Percentiles rank a stretch among this genome's conserved stretches.
Evolutionary conservation across 257 asterid species (phyloP).

Genomic region (Catharanthus roseus): DNA sequence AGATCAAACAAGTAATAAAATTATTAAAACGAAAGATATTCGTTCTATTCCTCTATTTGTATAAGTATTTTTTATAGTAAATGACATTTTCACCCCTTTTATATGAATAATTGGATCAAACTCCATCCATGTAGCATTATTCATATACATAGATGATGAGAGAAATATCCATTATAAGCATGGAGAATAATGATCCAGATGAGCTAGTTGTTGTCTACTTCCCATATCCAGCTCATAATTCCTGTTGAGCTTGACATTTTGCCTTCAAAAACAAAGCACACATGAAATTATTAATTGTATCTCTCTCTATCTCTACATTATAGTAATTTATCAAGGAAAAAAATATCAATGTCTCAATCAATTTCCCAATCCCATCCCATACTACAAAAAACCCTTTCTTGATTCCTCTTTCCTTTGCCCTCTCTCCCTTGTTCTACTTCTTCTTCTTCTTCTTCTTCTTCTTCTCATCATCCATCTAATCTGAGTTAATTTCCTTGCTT

Average conservation of each 20-base stretch:
- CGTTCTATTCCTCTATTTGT: no score
- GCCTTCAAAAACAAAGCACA: slow-evolving; percentile 45
- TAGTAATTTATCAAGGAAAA: slow-evolving; percentile 10
- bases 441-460: no score
- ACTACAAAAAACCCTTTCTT: slow-evolving; percentile 32
- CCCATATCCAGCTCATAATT: slow-evolving; percentile 48
- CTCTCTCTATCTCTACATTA: slow-evolving; percentile 19
- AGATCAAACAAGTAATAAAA: no score
- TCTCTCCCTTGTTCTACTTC: neutral
- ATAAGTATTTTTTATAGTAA: no score
- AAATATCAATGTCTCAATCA: slow-evolving; percentile 48
- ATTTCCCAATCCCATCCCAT: slow-evolving; percentile 2
- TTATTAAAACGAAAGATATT: no score
- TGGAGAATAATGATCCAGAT: neutral
- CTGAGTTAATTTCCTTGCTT: no score
- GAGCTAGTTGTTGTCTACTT: slow-evolving; percentile 31
- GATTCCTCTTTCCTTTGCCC: slow-evolving; percentile 11
- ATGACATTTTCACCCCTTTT: no score
- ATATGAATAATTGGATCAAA: no score
- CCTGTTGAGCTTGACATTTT: slow-evolving; percentile 44
- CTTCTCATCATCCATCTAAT: no score
- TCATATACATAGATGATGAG: neutral
- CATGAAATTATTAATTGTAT: slow-evolving; percentile 34
- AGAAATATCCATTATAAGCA: neutral
- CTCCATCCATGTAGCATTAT: no score